phyloP scores from a whole-genome alignment of 495 filamentous ascomycete genomes.

The Barbatosphaeria neglecta region DNA sequence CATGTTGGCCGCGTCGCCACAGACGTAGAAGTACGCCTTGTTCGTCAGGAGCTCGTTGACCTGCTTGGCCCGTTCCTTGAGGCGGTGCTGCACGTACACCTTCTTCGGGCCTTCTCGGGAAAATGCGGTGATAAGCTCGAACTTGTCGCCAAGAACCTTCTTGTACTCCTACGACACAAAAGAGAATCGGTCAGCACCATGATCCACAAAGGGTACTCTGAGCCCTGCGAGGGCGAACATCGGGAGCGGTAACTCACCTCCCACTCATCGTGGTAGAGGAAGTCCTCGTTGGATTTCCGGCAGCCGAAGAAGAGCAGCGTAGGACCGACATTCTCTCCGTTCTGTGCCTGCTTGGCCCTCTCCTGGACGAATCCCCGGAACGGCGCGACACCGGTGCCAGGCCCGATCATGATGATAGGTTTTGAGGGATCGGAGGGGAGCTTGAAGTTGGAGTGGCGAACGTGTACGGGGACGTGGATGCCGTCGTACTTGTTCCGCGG shows the following conservation, averaged over 20 bases:
- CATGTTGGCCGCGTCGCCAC: constrained; percentile 97
- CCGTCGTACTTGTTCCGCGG: constrained; percentile 96
- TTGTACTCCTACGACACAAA: constrained; percentile 76
- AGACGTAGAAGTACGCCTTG: constrained; percentile 96
- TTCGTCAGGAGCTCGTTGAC: constrained; percentile 77
- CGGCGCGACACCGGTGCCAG: constrained; percentile 92
- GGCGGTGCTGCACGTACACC: constrained; percentile 92
- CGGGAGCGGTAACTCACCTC: constrained; percentile 51
- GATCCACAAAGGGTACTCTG: no score
- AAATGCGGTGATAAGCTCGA: constrained; percentile 85
- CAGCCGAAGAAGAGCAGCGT: constrained; percentile 94
- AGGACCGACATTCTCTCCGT: constrained; percentile 76
- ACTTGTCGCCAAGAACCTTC: constrained; percentile 69
- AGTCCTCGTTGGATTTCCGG: constrained; percentile 74
- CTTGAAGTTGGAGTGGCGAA: constrained; percentile 99
- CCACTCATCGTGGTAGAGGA: constrained; percentile 86
- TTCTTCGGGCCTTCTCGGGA: constrained; percentile 76
- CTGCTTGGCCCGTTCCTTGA: constrained; percentile 70
- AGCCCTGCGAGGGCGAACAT: constrained; percentile 2
- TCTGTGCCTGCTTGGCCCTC: constrained; percentile 65
- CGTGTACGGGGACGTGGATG: constrained; percentile 88
- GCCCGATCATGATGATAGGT: constrained; percentile 91
- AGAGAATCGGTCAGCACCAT: constrained; percentile 3
- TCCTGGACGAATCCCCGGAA: constrained; percentile 96
- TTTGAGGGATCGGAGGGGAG: constrained; percentile 89